Base-by-base conservation (phyloP, 140 eudicot genomes). In the Ambrosia hybrid region DNA sequence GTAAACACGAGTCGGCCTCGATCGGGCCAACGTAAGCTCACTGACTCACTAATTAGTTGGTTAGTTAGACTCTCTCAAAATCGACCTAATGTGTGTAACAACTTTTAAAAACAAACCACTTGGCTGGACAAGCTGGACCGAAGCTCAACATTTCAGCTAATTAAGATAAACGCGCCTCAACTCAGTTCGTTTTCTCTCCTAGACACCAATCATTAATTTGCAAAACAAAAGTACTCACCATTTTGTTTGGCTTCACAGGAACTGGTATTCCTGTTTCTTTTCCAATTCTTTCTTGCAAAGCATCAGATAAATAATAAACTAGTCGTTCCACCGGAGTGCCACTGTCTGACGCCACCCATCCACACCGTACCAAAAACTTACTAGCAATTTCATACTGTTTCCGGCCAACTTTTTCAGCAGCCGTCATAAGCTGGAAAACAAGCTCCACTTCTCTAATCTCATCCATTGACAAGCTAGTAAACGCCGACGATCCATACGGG, bases 401-500 rank as follows among this genome's bases (percentile, higher is more conserved):
- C 14, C 9, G 51, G 4, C 67, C 83, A 15, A 81, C 85, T 70
- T 62, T 58, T 57, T 89, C 93, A 2, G 93, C 96, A 14, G 96
- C 90, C 13, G 75, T 67, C 49, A 89, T 61, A 34, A 89, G 85
- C 73, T 70, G 76, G 56, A 76, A 84, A 39, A 79, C 83, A 51
- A 89, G 88, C 73, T 89, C 96, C 39, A 84, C 84, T 34, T 21
- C 30, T 21, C 30, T 21, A 21, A 21, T 21, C 30, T 21, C 30
- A 21, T 21, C 30, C 30, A 21, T 84, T 89, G 88, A 73, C 12
- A 89, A 81, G 10, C 75, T 77, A 4, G 85, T 60, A 58, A 80
- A 57, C 1, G 79, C 76, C 41, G 86, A 80, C 41, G 88, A 82
- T 36, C 81, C 81, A 3, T 86, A 78, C 4, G 96, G 90, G 34